Evolutionary conservation across 179 eudicot genomes (phyloP).

Genomic region (Beta lomatogona): DNA sequence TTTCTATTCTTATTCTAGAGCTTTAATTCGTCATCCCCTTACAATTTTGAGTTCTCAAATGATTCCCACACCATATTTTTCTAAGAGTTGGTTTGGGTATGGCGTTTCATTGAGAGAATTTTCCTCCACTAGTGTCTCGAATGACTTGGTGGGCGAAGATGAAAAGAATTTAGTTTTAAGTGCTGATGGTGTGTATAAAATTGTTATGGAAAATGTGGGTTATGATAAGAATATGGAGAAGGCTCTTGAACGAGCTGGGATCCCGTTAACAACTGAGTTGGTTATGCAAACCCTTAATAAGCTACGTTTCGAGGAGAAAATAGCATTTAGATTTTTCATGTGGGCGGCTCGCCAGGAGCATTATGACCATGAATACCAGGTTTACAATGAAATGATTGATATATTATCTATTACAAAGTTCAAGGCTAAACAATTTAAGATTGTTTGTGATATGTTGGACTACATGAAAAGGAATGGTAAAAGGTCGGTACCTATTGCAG

Average conservation of each 20-base stretch:
- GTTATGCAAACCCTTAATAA: constrained; percentile 57
- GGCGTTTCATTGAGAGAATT: constrained; percentile 17
- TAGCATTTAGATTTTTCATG: constrained; percentile 86
- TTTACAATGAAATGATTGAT: constrained; percentile 81
- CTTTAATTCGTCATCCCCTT: constrained; percentile 12
- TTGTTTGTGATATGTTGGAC: constrained; percentile 81
- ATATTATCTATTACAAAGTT: constrained; percentile 78
- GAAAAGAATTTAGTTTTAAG: constrained; percentile 19
- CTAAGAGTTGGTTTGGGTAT: background rate
- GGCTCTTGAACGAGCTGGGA: constrained; percentile 44
- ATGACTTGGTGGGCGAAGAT: constrained; percentile 10
- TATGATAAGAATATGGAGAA: constrained; percentile 50
- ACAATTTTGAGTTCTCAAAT: background rate
- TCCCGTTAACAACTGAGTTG: constrained; percentile 53
- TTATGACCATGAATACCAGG: constrained; percentile 63
- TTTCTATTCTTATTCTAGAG: background rate
- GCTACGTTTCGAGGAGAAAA: constrained; percentile 70
- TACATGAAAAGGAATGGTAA: constrained; percentile 78
- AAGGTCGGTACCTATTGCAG: constrained; percentile 66
- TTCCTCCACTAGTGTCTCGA: constrained; percentile 1
- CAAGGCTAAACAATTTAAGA: constrained; percentile 67
- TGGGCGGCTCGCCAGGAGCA: constrained; percentile 75
- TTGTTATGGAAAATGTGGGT: constrained; percentile 33
- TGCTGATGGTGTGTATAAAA: constrained; percentile 42
- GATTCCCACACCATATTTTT: background rate